Percentiles rank a stretch among this genome's conserved stretches.
Evolutionary conservation across 139 green algal species (phyloP).

Genomic region (Eudorina sp.): DNA sequence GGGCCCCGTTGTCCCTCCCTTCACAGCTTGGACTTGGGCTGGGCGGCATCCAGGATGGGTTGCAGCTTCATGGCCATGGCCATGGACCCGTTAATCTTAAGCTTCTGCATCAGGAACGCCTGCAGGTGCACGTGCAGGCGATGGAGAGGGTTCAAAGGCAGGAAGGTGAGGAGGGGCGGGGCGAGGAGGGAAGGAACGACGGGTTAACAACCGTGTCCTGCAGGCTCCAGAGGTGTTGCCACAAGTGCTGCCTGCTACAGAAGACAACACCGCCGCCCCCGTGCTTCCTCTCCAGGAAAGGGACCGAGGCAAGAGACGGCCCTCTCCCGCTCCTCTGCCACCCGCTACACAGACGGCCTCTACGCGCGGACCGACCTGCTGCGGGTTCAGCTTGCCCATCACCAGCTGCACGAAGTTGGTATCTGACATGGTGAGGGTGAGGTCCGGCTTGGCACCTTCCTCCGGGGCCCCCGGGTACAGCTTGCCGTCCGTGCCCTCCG

Average conservation of each 20-base stretch:
- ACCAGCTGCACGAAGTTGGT: conserved; percentile 84
- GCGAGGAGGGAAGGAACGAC: too few species aligned
- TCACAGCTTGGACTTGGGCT: conserved; percentile 83
- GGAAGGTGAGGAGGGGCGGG: neutral
- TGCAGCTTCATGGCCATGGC: conserved; percentile 89
- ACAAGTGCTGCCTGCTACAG: neutral
- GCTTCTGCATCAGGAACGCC: conserved; percentile 91
- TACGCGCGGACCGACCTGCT: conserved; percentile 79
- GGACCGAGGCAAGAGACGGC: neutral
- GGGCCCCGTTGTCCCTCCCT: too few species aligned
- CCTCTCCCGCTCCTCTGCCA: neutral
- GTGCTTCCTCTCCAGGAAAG: neutral
- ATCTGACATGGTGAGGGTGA: conserved; percentile 85
- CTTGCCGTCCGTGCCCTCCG: conserved; percentile 59
- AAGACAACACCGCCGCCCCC: neutral
- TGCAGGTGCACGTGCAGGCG: too few species aligned
- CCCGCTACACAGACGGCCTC: neutral
- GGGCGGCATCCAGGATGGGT: conserved; percentile 86
- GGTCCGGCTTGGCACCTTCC: conserved; percentile 64
- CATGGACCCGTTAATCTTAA: conserved; percentile 91
- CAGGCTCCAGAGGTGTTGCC: neutral
- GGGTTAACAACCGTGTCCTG: too few species aligned
- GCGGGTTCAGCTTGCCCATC: conserved; percentile 87
- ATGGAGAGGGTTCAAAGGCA: neutral
- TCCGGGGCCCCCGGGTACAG: conserved; percentile 25